These are phyloP conservation scores for Saitozyma sp. DNA, from an alignment of 768 basidiomycete species.

Conservation along the genomic window DNA sequence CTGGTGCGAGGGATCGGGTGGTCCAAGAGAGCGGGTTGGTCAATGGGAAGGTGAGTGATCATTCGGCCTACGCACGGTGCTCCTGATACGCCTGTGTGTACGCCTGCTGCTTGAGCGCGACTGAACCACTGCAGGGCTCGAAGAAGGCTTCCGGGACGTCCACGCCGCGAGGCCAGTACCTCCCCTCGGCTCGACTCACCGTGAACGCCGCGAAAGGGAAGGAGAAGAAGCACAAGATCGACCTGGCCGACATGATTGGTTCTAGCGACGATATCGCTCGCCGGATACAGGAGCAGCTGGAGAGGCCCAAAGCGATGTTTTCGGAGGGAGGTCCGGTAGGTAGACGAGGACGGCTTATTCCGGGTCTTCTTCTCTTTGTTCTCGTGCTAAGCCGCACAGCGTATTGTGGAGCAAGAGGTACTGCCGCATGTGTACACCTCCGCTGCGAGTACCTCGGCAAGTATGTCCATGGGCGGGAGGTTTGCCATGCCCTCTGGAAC, in stretches of 20 bases:
- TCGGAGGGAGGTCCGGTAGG: conserved; percentile 37
- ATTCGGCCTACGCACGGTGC: not conserved
- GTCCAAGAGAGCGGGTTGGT: conserved; percentile 27
- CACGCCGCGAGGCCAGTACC: conserved; percentile 11
- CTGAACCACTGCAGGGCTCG: not conserved
- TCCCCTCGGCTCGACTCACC: conserved; percentile 27
- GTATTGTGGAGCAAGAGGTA: conserved; percentile 54
- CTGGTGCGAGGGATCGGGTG: conserved; percentile 57
- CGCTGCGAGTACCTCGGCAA: conserved; percentile 61
- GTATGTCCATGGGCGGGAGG: conserved; percentile 73
- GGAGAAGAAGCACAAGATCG: conserved; percentile 33
- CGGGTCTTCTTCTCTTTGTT: not conserved
- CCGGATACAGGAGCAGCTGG: conserved; percentile 49
- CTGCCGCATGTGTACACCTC: conserved; percentile 84
- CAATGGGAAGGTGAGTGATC: conserved; percentile 13
- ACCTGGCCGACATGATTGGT: conserved; percentile 39
- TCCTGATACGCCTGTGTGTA: not conserved
- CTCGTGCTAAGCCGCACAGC: conserved; percentile 11
- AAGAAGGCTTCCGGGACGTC: not conserved
- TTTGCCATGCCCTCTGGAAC: conserved; percentile 85
- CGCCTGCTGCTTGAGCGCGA: not conserved
- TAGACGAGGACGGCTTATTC: conserved; percentile 1
- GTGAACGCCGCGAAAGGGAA: conserved; percentile 33
- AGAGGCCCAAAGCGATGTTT: conserved; percentile 43
- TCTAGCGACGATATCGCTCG: conserved; percentile 45